Evolutionary conservation across 208 protist genomes (phyloP), one percentile per base, ranked within the genome.

Genomic region (Crithidia sp.): DNA sequence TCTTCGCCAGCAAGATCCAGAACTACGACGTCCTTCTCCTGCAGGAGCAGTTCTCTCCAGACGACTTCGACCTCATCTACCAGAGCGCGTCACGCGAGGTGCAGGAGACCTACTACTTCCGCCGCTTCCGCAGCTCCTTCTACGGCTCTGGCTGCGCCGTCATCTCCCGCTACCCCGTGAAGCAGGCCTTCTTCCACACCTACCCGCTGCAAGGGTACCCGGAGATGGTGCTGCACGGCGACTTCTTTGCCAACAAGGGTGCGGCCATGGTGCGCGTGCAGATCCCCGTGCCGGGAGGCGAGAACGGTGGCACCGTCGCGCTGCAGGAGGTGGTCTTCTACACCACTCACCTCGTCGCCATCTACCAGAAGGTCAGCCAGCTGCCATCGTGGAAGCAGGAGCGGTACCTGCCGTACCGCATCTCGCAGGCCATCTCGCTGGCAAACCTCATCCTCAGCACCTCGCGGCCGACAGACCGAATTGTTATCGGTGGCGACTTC

Each of bases 211-310:
- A 96, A 65, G 92, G 92, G 3, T 92, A 82, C 61, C 92, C 92
- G 0, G 89, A 96, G 76, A 89, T 91, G 78, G 67, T 96, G 8
- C 76, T 95, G 10, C 92, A 96, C 69, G 92, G 92, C 5, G 92
- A 96, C 69, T 96, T 94, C 83, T 96, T 93, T 54, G 88, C 92
- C 0, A 96, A 96, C 79, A 96, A 96, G 72, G 92, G 92, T 2
- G 89, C 74, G 0, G 89, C 92, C 43, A 78, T 90, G 55, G 72
- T 94, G 8, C 82, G 86, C 50, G 54, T 96, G 4, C 68, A 79
- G 58, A 88, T 95, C 49, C 92, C 92, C 19, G 71, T 87, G 17
- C 62, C 71, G 4, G 53, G 44, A 8, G 69, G 63, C 9, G 67
- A 62, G 16, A 72, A 64, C 50, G 37, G 56, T 10, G 80, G 56